Base-by-base conservation (phyloP, 192 early-diverging fungal species). In the Umbelopsis sp. region DNA sequence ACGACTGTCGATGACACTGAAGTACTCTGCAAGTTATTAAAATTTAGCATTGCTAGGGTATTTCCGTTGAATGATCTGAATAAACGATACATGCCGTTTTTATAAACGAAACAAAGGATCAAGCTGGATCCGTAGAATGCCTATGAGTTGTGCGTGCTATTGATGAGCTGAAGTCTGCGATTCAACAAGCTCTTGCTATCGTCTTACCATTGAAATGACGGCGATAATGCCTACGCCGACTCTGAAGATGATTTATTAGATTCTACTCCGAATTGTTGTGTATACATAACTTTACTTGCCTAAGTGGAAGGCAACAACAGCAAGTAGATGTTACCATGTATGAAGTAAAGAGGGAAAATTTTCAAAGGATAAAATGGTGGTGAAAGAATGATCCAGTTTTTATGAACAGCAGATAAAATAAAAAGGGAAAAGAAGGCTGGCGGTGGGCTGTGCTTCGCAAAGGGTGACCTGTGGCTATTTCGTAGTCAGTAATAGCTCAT, bases 281-380 rank as follows among this genome's bases (percentile, higher is more conserved):
- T 6, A 4, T 21, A 21, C 47, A 49, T 5, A 44, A 44, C 47
- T 49, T 49, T 49, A 17, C 26, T 62, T 62, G 12, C 56, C 56
- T 62, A 16, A 62, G 26, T 4, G 56, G 56, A 62, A 62, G 32
- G 26, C 56, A 62, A n/a, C 56, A 62, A 31, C 56, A 62, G 56
- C 56, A 62, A 3, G 56, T 62, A 31, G 56, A 34, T 2, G 56
- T 62, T 62, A 62, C 16, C 56, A 62, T 62, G 14, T 62, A 20
- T 7, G 26, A 22, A 17, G 29, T 62, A 14, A 34, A 62, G 56
- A n/a, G 38, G 12, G 38, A n/a, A 62, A 31, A 32, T 29, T 16
- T n/a, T 16, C 1, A 62, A 62, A 31, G 0, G 0, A 17, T 62
- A 0, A n/a, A 20, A 11, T 62, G 29, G 20, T 12, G 29, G 26